Evolutionary conservation across 306 rosid genomes (phyloP).

Genomic region (Lathyrus sativus): DNA sequence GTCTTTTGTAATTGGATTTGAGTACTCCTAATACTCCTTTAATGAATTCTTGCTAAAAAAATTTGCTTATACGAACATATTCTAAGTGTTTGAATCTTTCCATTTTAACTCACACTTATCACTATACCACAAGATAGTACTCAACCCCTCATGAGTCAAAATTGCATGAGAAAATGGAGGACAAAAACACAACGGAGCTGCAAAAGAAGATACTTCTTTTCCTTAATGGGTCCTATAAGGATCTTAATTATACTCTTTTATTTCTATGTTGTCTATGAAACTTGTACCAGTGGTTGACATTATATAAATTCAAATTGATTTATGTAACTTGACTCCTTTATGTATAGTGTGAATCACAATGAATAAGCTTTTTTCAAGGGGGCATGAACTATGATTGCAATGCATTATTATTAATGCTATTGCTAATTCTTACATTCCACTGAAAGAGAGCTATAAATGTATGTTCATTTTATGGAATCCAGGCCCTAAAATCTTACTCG

Average conservation of each 20-base stretch:
- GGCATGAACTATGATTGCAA: constrained; percentile 52
- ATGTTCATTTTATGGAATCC: too few relatives aligned
- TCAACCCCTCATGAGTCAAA: too few relatives aligned
- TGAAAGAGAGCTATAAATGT: not conserved
- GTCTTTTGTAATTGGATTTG: too few relatives aligned
- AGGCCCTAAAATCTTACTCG: constrained; percentile 18
- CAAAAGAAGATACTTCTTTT: not conserved
- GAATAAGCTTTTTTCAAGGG: constrained; percentile 49
- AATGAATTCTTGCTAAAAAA: too few relatives aligned
- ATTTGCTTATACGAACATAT: too few relatives aligned
- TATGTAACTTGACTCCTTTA: constrained; percentile 42
- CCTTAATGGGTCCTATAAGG: constrained; percentile 6
- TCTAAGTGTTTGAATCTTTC: too few relatives aligned
- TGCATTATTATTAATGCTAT: constrained; percentile 20
- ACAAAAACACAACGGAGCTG: not conserved
- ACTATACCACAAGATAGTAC: too few relatives aligned
- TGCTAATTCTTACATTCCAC: constrained; percentile 47
- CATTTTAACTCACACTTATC: too few relatives aligned
- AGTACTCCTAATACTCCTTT: too few relatives aligned
- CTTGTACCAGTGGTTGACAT: not conserved
- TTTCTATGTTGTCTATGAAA: not conserved
- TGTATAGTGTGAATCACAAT: constrained; percentile 53
- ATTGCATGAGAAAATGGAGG: not conserved
- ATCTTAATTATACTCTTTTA: not conserved
- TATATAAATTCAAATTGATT: not conserved